Conservation (phyloP, 2,329 filamentous ascomycete species). For the Fusarium albosuccineum region DNA sequence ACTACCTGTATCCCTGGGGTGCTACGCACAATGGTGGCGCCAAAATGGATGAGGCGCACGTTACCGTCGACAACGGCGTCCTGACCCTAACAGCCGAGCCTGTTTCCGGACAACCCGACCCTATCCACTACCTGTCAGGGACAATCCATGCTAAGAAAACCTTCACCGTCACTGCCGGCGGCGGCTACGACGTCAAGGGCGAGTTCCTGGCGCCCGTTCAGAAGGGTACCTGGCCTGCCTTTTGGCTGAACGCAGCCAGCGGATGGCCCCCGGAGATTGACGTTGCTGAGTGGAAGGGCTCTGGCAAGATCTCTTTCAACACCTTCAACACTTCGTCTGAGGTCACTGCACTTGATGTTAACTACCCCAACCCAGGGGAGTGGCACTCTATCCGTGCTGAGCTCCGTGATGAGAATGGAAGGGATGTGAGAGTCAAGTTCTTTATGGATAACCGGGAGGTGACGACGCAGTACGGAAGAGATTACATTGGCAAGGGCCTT, state of each 20-base stretch:
- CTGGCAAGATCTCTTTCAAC: constrained; percentile 38
- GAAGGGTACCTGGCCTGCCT: constrained; percentile 31
- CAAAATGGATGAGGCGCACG: constrained; percentile 32
- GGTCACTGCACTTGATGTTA: constrained; percentile 23
- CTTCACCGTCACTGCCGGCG: constrained; percentile 27
- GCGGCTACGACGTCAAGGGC: constrained; percentile 31
- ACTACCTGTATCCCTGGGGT: constrained; percentile 35
- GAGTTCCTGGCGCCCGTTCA: constrained; percentile 34
- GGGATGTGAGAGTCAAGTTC: constrained; percentile 37
- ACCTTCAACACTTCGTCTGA: constrained; percentile 36
- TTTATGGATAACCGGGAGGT: constrained; percentile 32
- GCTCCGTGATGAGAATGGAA: constrained; percentile 34
- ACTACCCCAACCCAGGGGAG: constrained; percentile 26
- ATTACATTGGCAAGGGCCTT: constrained; percentile 31
- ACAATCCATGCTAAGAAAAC: constrained; percentile 34
- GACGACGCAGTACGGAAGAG: constrained; percentile 34
- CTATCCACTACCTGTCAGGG: constrained; percentile 36
- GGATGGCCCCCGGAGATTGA: constrained; percentile 39
- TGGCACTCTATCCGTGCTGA: constrained; percentile 39
- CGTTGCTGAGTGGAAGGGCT: constrained; percentile 37
- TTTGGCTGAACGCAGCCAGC: constrained; percentile 36
- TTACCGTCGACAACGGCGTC: constrained; percentile 28
- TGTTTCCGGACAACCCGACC: constrained; percentile 21
- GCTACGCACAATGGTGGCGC: constrained; percentile 35
- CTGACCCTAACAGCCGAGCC: constrained; percentile 34